Base-by-base conservation (phyloP, 192 early-diverging fungal species). In the Backusella sp. region DNA sequence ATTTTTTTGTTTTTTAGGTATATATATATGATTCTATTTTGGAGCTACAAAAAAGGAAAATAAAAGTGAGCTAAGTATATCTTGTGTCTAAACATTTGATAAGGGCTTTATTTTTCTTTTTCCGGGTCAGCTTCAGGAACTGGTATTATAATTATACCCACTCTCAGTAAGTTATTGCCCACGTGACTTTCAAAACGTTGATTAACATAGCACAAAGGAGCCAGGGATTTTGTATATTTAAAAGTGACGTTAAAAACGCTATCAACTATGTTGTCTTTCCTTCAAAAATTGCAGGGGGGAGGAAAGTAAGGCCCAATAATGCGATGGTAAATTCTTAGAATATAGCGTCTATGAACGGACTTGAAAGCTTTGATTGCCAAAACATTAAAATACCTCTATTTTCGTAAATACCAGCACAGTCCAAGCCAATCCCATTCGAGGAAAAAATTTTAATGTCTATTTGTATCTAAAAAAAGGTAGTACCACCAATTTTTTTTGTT, bases 91-190 rank as follows among this genome's bases (percentile, higher is more conserved):
- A 62, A 23, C 56, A 28, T 23, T 62, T 62, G 56, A 62, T 62
- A 62, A 62, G 56, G 26, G 56, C 23, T 28, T 62, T 62, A 28
- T 62, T 62, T 62, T 62, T 62, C 56, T 62, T 62, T 62, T 62
- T 62, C 56, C 26, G 56, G 56, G 56, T 62, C 56, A 62, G 56
- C 56, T 62, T 28, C 56, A 62, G 56, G 56, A 62, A 62, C 56
- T 62, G 56, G 56, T 62, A 62, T 62, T 62, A 62, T 62, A 28
- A 62, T 62, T 62, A 62, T 62, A 62, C 56, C 56, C 56, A 62
- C 56, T 62, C 56, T 62, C 56, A 62, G 26, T 62, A 28, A 28
- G 28, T 28, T 14, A 62, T 28, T 62, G 56, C 56, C 21, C 56
- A 62, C 56, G 56, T 62, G 56, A 62, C 56, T 62, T 28, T 28